Base-by-base conservation (phyloP, 306 rosid genomes). In the Pyrus communis region DNA sequence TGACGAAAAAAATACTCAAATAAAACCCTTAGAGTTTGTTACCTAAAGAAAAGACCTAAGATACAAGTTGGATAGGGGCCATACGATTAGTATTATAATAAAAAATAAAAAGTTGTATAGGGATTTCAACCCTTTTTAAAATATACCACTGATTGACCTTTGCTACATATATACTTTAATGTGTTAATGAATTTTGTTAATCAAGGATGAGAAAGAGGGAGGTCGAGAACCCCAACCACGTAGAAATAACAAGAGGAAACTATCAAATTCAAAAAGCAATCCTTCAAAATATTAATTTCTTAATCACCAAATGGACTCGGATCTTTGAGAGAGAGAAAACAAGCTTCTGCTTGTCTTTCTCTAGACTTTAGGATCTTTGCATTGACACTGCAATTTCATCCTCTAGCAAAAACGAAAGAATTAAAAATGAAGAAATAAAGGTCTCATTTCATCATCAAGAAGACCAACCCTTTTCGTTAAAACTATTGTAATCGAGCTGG, bases 321-420 rank as follows among this genome's bases (percentile, higher is more conserved):
- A 85, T 88, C 83, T 87, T 87, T 87, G 67, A 70, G 83, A 69
- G 73, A 33, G 86, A 85, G 79, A 83, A 79, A 81, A 74, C 91
- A 87, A 71, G 88, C 72, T 85, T 95, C 97, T 89, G 71, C 79
- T 92, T 96, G 97, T 91, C 96, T 79, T 86, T 84, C 87, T 85
- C 91, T 82, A 67, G 79, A 73, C 59, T 82, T 27, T 49, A 77
- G 98, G 91, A 88, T 96, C 92, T 88, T 79, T 88, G 78, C 90
- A 78, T 86, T 90, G 90, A 85, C 84, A 81, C 73, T 75, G 35
- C 55, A 64, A 75, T 75, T 75, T n/a, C 30, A 76, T 75, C 79
- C 83, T 72, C 57, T 69, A 61, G 55, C 77, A 64, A 61, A 72
- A 35, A 62, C 71, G 69, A 82, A 64, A 67, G 25, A 72, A 23